Percentiles rank a stretch among this genome's conserved stretches.
Conservation (phyloP, 371 early-diverging fungal genomes). For the Apophysomyces trapeziformis region DNA sequence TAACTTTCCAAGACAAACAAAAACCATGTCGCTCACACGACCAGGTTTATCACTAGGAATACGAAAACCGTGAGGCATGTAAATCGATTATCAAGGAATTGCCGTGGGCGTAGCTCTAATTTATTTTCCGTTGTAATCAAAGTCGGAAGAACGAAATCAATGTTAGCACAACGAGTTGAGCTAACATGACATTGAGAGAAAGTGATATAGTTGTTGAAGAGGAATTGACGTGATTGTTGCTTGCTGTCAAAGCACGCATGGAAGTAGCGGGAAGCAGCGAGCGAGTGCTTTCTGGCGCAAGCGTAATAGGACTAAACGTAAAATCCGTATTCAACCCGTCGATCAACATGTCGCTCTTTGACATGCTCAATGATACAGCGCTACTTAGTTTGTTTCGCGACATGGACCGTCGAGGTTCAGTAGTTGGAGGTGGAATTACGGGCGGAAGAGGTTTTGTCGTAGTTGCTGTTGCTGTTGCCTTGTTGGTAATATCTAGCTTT, state of each 20-base stretch:
- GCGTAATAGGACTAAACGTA: conserved; percentile 35
- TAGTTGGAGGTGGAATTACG: not conserved
- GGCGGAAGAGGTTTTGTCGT: not conserved
- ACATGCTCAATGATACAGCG: conserved; percentile 2
- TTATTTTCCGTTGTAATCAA: not conserved
- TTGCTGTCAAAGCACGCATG: conserved; percentile 21
- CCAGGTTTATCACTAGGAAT: no score
- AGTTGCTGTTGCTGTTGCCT: not conserved
- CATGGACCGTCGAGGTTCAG: not conserved
- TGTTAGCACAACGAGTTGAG: not conserved
- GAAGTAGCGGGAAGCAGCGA: conserved; percentile 12
- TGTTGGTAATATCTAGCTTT: not conserved
- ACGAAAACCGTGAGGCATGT: no score
- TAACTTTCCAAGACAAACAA: no score
- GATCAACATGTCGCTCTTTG: not conserved
- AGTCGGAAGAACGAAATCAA: not conserved
- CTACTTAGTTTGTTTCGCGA: conserved; percentile 10
- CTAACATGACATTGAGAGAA: not conserved
- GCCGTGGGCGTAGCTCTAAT: no score
- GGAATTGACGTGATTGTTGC: not conserved
- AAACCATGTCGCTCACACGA: no score
- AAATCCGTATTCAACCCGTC: conserved; percentile 13
- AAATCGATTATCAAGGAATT: no score
- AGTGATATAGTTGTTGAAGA: conserved; percentile 7
- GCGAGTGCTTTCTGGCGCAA: conserved; percentile 39